These are phyloP conservation scores for Diaporthe ampelina DNA, from an alignment of 2,329 filamentous ascomycete species.

Conservation along the genomic window DNA sequence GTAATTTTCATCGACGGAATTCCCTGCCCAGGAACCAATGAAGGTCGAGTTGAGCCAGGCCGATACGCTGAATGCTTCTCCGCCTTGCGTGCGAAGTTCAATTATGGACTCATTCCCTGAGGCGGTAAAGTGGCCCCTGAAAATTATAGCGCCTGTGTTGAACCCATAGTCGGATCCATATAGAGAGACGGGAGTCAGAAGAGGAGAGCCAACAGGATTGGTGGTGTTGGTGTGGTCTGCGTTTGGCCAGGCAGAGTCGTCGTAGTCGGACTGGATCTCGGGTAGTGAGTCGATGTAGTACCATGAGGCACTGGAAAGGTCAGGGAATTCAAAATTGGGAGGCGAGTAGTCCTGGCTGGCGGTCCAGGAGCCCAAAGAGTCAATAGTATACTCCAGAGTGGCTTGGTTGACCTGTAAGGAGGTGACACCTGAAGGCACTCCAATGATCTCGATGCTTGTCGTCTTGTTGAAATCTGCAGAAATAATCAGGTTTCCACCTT, in stretches of 20 bases:
- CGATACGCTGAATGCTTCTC: constrained; percentile 73
- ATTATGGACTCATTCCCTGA: constrained; percentile 67
- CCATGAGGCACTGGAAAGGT: constrained; percentile 73
- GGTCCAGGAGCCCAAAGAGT: constrained; percentile 63
- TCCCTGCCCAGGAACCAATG: constrained; percentile 73
- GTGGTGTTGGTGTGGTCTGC: constrained; percentile 69
- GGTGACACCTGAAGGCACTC: constrained; percentile 65
- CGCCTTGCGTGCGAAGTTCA: constrained; percentile 71
- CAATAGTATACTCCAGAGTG: constrained; percentile 55
- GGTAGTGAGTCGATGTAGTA: constrained; percentile 79
- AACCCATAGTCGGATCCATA: constrained; percentile 80
- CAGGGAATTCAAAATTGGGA: constrained; percentile 68
- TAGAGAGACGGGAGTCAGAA: constrained; percentile 73
- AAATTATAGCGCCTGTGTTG: constrained; percentile 74
- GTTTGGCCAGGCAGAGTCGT: constrained; percentile 76
- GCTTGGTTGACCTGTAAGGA: constrained; percentile 59
- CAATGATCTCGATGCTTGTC: constrained; percentile 76
- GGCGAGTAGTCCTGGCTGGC: constrained; percentile 60
- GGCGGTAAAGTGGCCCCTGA: constrained; percentile 75
- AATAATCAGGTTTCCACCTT: constrained; percentile 70
- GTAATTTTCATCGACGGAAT: constrained; percentile 59
- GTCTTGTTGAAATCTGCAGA: constrained; percentile 81
- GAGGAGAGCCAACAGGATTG: constrained; percentile 71
- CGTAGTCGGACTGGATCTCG: constrained; percentile 74
- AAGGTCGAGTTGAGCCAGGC: constrained; percentile 73